Base-by-base conservation (phyloP, 2,329 filamentous ascomycete species). In the Pseudogymnoascus sp. region DNA sequence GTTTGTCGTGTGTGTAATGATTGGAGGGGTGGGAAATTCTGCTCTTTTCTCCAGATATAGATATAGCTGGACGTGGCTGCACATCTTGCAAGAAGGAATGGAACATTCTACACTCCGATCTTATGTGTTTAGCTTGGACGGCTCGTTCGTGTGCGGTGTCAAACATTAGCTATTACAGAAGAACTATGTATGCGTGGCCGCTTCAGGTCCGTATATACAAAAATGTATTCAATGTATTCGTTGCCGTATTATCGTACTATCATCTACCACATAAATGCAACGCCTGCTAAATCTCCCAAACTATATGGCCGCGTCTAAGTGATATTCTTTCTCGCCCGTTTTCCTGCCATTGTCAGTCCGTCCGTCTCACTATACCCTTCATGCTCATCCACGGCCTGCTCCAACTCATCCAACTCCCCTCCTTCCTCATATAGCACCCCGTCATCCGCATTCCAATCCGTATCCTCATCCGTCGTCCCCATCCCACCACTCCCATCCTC, bases 381-480 rank as follows among this genome's bases (percentile, higher is more conserved):
- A 21, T 33, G 7, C 29, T 21, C 10, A 56, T 56, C 50, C 50
- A 56, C 29, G 4, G 50, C 50, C 29, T n/a, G 29, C 29, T 56
- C 50, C 50, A 56, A 56, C n/a, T 56, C 50, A 35, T 56, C 50
- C 2, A 29, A 29, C 26, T 29, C 26, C 26, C 26, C 50, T 3
- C 29, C 29, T 33, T 35, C 50, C 29, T 56, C 50, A 56, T 56
- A 56, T 56, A 56, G 33, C 50, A 26, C 33, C 15, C 59, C 59
- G 11, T 60, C 38, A 26, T 60, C 38, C 6, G 33, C 35, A 40
- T 42, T 60, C 33, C 33, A 60, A 60, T 60, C 59, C 19, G 59
- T 42, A 60, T 60, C 59, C 59, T 60, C 59, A 40, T 60, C 59
- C 59, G 59, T 60, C 4, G 35, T 60, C 13, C 59, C 59, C 21